phyloP scores from a whole-genome alignment of 2,329 filamentous ascomycete species.

The Ophiostoma tasmaniense region DNA sequence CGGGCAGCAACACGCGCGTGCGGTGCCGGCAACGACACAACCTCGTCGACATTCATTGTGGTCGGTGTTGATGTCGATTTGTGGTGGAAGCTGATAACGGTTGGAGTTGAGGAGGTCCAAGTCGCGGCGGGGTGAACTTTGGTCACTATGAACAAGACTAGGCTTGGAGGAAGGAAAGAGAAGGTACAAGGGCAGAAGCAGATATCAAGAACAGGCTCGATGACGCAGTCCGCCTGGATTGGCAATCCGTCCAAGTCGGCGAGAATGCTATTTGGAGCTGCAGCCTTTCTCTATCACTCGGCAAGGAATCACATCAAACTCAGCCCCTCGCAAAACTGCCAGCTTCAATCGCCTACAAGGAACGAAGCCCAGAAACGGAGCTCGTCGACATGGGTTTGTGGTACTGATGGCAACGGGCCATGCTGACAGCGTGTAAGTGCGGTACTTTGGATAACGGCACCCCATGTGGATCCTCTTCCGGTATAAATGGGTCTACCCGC shows the following conservation, averaged over 20 bases:
- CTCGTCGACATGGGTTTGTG: background rate
- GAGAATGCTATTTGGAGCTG: background rate
- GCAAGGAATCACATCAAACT: background rate
- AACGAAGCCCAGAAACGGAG: background rate
- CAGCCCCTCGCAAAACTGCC: background rate
- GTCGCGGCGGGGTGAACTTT: too few relatives aligned
- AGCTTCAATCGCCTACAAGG: background rate
- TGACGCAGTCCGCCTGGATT: background rate
- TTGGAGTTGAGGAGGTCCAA: background rate
- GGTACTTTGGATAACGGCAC: slow-evolving; percentile 1
- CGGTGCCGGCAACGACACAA: slow-evolving; percentile 12
- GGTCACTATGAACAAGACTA: too few relatives aligned
- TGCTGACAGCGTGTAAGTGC: background rate
- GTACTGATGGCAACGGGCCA: background rate
- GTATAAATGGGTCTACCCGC: background rate
- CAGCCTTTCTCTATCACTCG: background rate
- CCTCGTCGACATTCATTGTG: slow-evolving; percentile 12
- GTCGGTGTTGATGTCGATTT: background rate
- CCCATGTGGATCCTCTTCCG: background rate
- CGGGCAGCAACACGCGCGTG: slow-evolving; percentile 15
- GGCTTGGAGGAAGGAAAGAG: background rate
- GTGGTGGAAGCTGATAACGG: background rate
- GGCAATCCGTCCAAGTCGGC: background rate
- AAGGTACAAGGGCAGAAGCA: background rate
- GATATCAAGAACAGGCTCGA: background rate